Percentiles rank a stretch among this genome's conserved stretches.
These are phyloP conservation scores for Tulasnella sp. DNA, from an alignment of 768 basidiomycete genomes.

Conservation along the genomic window DNA sequence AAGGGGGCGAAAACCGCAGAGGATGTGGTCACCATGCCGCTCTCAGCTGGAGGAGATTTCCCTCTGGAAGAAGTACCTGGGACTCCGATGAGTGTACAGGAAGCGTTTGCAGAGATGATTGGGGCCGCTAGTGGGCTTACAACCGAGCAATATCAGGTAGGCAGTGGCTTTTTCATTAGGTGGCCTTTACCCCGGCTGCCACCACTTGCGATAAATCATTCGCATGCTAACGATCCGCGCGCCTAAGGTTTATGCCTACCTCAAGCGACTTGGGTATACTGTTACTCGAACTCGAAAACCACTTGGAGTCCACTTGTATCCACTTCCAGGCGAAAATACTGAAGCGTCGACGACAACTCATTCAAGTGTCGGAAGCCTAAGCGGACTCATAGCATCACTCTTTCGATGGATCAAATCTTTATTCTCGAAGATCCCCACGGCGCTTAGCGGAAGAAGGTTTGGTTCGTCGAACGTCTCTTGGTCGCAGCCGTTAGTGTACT, in stretches of 20 bases:
- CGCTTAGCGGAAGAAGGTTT: not conserved
- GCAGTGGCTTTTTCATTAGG: constrained; percentile 29
- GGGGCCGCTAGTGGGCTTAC: constrained; percentile 65
- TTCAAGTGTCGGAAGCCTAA: not conserved
- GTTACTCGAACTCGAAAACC: constrained; percentile 73
- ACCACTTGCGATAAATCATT: not conserved
- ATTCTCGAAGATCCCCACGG: not conserved
- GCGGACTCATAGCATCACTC: not conserved
- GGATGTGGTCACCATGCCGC: not conserved
- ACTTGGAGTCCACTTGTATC: constrained; percentile 46
- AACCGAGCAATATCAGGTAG: constrained; percentile 83
- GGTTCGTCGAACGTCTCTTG: constrained; percentile 29
- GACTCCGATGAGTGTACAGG: constrained; percentile 84
- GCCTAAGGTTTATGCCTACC: constrained; percentile 80
- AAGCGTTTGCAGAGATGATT: constrained; percentile 83
- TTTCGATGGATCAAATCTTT: not conserved
- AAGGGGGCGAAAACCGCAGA: not conserved
- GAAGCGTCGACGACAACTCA: constrained; percentile 34
- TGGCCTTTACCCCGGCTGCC: not conserved
- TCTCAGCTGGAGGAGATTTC: constrained; percentile 33
- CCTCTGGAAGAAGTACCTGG: constrained; percentile 45
- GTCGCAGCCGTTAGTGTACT: constrained; percentile 36
- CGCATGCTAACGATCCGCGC: not conserved
- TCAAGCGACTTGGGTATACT: constrained; percentile 87
- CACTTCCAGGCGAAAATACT: constrained; percentile 44